Evolutionary conservation across 495 filamentous ascomycete genomes (phyloP).

Genomic region (Aspergillus avenaceus): DNA sequence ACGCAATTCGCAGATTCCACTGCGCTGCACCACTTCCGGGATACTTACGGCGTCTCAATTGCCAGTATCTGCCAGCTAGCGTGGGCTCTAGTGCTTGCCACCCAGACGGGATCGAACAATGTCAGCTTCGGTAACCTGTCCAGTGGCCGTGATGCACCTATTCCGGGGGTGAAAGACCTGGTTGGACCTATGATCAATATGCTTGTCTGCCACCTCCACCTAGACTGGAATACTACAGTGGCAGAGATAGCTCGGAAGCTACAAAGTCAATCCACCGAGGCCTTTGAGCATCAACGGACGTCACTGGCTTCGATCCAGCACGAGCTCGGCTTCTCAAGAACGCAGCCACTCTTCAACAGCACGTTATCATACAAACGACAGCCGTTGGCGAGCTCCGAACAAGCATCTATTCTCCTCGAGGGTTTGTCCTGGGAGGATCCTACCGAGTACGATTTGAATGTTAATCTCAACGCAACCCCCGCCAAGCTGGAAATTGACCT

Average conservation of each 20-base stretch:
- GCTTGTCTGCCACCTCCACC: conserved; percentile 20
- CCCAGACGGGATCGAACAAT: conserved; percentile 32
- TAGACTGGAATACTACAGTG: background rate
- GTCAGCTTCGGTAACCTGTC: conserved; percentile 39
- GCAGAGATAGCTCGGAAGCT: no score
- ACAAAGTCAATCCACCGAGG: no score
- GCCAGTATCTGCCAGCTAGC: conserved; percentile 34
- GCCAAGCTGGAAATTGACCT: no score
- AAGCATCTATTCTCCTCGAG: no score
- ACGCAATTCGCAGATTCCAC: no score
- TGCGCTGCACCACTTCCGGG: conserved; percentile 21
- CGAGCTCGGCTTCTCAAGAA: background rate
- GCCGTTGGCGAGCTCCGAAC: no score
- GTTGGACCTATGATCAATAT: conserved; percentile 40
- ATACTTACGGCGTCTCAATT: conserved; percentile 15
- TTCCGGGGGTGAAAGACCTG: conserved; percentile 23
- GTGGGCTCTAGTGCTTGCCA: conserved; percentile 40
- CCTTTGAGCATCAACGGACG: background rate
- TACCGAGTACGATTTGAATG: no score
- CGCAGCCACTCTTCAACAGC: background rate
- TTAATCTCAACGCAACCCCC: no score
- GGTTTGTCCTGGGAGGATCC: no score
- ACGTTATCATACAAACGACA: background rate
- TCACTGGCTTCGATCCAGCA: background rate
- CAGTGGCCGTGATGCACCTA: conserved; percentile 28